Base-by-base conservation (phyloP, 2,329 filamentous ascomycete species). In the Talaromyces marneffei region DNA sequence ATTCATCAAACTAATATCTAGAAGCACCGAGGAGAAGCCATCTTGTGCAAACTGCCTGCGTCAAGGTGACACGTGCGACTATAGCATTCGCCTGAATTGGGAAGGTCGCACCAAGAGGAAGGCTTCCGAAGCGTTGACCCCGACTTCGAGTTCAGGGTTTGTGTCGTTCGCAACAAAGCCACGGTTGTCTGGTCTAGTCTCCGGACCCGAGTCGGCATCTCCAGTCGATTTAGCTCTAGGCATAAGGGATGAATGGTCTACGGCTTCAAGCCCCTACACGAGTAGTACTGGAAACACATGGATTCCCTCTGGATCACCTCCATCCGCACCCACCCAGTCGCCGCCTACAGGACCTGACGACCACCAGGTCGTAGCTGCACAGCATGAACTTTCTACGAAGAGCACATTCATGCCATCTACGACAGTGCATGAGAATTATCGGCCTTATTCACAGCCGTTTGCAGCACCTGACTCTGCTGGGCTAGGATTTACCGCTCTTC, bases 71-170 rank as follows among this genome's bases (percentile, higher is more conserved):
- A 77, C 78, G 52, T 94, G 90, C 77, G 90, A 94, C 74, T 93
- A 92, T 72, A 90, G 85, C 68, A 89, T 93, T 67, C 83, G 88
- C 33, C 77, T 93, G 65, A 92, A 92, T 68, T 93, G 90, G 90
- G 87, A 88, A 63, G 89, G 89, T 4, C 83, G 89, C 61, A 81
- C 83, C 55, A 87, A 85, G 70, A 85, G 83, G 74, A 82, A 81
- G 64, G 76, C 57, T 65, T 74, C 66, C 69, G 77, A 71, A 54
- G 73, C 72, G 7, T 67, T 71, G 4, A 65, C 61, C 35, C 70
- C 72, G 23, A 67, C 67, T 52, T 69, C 70, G 14, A 70, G 66
- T 64, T 65, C 66, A 5, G 39, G 46, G 25, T 57, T 60, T 39
- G n/a, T 46, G 25, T 37, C 54, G 18, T 60, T 37, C 23, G 27